Evolutionary conservation across 495 filamentous ascomycete species (phyloP), one percentile per base, ranked within the genome.

Genomic region (Aspergillus saccharolyticus): DNA sequence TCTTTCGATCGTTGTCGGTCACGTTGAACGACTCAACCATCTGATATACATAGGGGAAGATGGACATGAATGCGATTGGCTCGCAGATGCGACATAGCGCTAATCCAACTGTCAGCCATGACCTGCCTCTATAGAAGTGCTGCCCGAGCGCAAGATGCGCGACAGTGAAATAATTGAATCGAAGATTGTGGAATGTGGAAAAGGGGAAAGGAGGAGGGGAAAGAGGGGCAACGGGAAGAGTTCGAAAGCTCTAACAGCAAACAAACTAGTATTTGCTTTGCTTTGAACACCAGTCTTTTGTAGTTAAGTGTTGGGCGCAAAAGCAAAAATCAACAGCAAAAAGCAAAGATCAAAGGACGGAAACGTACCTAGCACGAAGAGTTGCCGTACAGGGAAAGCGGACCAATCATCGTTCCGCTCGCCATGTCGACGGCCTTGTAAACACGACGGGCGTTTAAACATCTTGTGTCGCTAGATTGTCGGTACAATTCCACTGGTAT

Each of bases 21-120:
- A 94, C 85, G 61, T 89, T 76, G 74, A 99, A 99, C 39, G 89
- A 89, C 63, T 89, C 80, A 48, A 97, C 89, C 94, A 99, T 99
- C 76, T 87, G 94, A 75, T 96, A 99, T 66, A 93, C 91, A 68
- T 99, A 99, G 3, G 94, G 95, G 67, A 99, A 97, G 63, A 99
- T 96, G 51, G 91, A 96, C 89, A 96, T 97, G 80, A 99, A 97
- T 10, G 94, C 95, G 70, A 99, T 96, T 47, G 94, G 94, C 72
- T 99, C 94, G 78, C 90, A 96, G 72, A 99, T 95, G 63, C 94
- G 86, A 68, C 90, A 95, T 60, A 96, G 72, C 33, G 92, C 94
- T 97, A 62, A 64, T 50, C 50, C 42, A 55, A 46, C 55, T 61
- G 72, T 83, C 64, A 82, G 75, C 66, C 44, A 42, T 42, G 33